Conservation (phyloP, 352 stramenopile species). For the Phytopythium chamaehyphon region DNA sequence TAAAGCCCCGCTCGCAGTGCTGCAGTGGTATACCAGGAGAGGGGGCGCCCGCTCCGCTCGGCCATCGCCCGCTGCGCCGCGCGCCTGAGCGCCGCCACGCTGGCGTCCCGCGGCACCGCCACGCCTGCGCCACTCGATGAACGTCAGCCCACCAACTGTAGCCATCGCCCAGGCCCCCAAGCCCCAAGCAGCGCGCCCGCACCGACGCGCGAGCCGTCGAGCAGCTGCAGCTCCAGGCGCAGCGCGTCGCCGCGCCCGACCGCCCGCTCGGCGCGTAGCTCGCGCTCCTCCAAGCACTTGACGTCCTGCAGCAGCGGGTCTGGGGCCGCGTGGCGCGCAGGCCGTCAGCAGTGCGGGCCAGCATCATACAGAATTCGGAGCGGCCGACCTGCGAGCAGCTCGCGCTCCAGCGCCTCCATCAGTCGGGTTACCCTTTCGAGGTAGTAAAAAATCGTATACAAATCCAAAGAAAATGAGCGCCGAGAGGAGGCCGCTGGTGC, state of each 20-base stretch:
- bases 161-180: no score
- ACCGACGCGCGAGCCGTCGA: constrained; percentile 13
- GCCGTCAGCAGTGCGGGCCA: background rate
- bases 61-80: constrained; percentile 1
- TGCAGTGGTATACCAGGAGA: no score
- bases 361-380: background rate
- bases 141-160: no score
- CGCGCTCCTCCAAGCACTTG: constrained; percentile 1
- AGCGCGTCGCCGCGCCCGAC: constrained; percentile 11
- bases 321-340: background rate
- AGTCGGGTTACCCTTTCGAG: no score
- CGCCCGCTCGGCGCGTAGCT: constrained; percentile 14
- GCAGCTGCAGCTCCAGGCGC: constrained; percentile 9
- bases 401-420: constrained; percentile 11
- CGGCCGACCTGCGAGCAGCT: constrained; percentile 10
- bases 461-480: constrained; percentile 17
- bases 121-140: constrained; percentile 11
- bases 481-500: constrained; percentile 67
- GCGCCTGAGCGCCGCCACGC: constrained; percentile 4
- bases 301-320: constrained; percentile 15
- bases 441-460: background rate
- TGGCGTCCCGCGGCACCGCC: constrained; percentile 4
- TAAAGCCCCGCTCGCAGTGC: background rate
- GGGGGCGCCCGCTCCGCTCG: background rate
- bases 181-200: no score